Evolutionary conservation across 306 rosid genomes (phyloP), one percentile per base, ranked within the genome.

Genomic region (Quercus robur): DNA sequence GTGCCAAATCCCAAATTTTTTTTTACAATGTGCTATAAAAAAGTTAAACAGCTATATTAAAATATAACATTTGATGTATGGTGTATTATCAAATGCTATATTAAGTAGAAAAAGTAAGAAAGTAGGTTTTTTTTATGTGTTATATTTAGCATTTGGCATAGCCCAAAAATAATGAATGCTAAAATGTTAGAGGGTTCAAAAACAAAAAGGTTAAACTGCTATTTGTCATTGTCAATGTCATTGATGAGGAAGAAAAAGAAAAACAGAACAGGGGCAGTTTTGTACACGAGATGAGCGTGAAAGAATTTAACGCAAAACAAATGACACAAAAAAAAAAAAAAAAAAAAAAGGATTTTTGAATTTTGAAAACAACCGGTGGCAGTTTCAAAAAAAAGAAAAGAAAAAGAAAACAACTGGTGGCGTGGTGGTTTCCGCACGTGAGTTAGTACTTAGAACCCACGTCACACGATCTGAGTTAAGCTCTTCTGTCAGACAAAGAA

Each of bases 241-340:
- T 52, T 73, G 68, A 63, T 19, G 44, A 56, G 10, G n/a, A 14
- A 25, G 19, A 72, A 67, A 31, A n/a, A 33, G 7, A 25, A 72
- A 67, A 31, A n/a, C 21, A 4, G 46, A 41, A 41, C 76, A 6
- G 9, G 28, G 52, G 55, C 51, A 57, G 54, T 56, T 70, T 58
- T 58, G 54, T 5, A 56, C 75, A 70, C 76, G 70, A 57, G 59
- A 78, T 56, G 23, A 56, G 81, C 70, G 25, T 79, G 78, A 61
- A 33, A 33, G 6, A 11, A 35, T 64, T 55, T 74, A n/a, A 10
- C 10, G 5, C 75, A 13, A 11, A 52, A 4, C 10, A n/a, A 26
- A 52, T 35, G 58, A 6, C 21, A 54, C 23, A 23, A 54, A 54
- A 4, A 54, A 54, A 4, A 73, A 21, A 62, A 19, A 10, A 1